These are phyloP conservation scores for Verticillium longisporum DNA, from an alignment of 2,329 filamentous ascomycete species.

Conservation along the genomic window DNA sequence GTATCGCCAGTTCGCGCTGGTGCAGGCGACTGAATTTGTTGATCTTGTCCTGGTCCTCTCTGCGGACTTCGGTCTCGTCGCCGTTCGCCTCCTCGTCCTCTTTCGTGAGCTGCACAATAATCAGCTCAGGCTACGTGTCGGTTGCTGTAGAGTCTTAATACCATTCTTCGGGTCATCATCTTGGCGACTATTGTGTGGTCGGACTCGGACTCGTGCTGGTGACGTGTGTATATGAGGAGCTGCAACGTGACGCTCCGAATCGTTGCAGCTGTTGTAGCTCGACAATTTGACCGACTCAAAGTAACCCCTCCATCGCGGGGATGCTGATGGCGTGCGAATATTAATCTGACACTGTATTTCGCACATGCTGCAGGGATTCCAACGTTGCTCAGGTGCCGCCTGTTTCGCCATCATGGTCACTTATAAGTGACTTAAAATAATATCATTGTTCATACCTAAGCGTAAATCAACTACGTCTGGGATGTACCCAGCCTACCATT, in stretches of 20 bases:
- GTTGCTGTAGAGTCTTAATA: conserved; percentile 20
- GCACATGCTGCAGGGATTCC: too few species aligned
- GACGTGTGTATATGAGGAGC: background rate
- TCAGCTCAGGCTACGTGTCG: background rate
- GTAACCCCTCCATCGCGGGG: background rate
- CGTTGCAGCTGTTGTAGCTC: background rate
- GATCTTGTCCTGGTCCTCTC: conserved; percentile 98
- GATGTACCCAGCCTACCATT: too few species aligned
- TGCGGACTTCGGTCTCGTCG: conserved; percentile 87
- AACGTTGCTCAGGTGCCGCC: too few species aligned
- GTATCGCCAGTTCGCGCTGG: conserved; percentile 70
- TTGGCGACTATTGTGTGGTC: background rate
- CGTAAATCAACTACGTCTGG: too few species aligned
- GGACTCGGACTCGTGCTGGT: background rate
- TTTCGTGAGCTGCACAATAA: conserved; percentile 67
- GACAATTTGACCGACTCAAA: background rate
- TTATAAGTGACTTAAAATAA: too few species aligned
- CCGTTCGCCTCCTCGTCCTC: conserved; percentile 77
- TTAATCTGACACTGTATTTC: background rate
- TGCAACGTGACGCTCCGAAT: background rate
- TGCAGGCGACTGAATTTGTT: conserved; percentile 95
- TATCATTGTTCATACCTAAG: too few species aligned
- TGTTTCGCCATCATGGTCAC: too few species aligned
- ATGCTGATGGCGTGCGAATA: background rate
- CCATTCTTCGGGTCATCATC: conserved; percentile 56